Base-by-base conservation (phyloP, 2,329 filamentous ascomycete genomes). In the Laburnicola sp. region DNA sequence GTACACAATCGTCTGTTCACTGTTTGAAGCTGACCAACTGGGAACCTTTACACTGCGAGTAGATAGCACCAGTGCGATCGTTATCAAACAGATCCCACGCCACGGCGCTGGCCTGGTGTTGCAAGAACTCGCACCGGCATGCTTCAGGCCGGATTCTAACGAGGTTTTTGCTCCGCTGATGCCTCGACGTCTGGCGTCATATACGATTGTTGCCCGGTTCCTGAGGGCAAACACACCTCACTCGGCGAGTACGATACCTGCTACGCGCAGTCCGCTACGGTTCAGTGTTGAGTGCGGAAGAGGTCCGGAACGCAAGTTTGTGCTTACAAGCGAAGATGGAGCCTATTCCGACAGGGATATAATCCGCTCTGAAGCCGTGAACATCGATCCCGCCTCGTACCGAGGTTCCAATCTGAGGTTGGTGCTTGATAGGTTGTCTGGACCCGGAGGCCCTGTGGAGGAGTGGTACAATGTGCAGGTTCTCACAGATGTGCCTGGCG, bases 1-100 rank as follows among this genome's bases (percentile, higher is more conserved):
- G 0, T 99, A 97, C 71, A 97, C 90, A 0, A 80, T 96, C 49
- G 87, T 97, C 5, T 93, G 88, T 68, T 96, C 91, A 2, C 96
- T 93, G 0, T 97, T 95, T 69, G 91, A 96, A 56, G 81, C 87
- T 0, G 87, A 87, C 6, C 89, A 95, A 65, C 77, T 84, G 1
- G 89, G 88, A 3, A 79, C 80, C 42, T 97, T 95, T 65, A 83
- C 80, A 0, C 78, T 99, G 6, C 83, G 85, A 50, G 80, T 97
- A n/a, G 85, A 86, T 40, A 86, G 87, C 30, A 83, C 81, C 47
- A 69, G 75, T 2, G 76, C 80, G 0, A 80, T 86, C 32, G 63
- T 71, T 1, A 68, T 95, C 4, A 76, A 75, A 6, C 80, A 82
- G 11, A 80, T 97, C 3, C 82, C 86, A 0, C 77, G 85, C 4